Evolutionary conservation across 805 yeast species (phyloP).

Genomic region (Yarrowia alimentaria): DNA sequence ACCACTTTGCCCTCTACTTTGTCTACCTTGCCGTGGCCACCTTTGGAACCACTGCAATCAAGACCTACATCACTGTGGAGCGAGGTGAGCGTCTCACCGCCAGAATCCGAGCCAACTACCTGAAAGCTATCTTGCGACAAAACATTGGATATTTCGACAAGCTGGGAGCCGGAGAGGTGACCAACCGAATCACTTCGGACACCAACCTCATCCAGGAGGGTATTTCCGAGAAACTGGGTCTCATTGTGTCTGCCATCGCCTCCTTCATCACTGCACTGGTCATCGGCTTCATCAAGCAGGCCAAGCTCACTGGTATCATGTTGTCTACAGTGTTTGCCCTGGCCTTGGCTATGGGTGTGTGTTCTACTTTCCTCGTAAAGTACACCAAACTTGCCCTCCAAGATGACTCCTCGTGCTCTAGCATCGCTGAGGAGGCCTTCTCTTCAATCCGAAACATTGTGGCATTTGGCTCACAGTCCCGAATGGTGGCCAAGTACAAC

Average conservation of each 20-base stretch:
- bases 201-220: conserved; percentile 46
- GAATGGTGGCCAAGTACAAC: conserved; percentile 40
- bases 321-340: conserved; percentile 40
- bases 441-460: conserved; percentile 45
- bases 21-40: conserved; percentile 44
- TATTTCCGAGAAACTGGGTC: conserved; percentile 45
- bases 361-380: conserved; percentile 39
- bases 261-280: conserved; percentile 44
- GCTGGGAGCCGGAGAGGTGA: conserved; percentile 46
- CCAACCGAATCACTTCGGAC: conserved; percentile 45
- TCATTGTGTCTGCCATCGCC: conserved; percentile 42
- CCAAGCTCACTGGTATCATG: conserved; percentile 42
- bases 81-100: conserved; percentile 46
- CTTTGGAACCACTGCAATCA: conserved; percentile 38
- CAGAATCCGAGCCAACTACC: conserved; percentile 42
- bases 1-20: conserved; percentile 43
- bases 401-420: conserved; percentile 40
- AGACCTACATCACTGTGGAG: conserved; percentile 42
- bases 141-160: conserved; percentile 46
- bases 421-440: conserved; percentile 46
- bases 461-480: conserved; percentile 45
- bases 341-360: conserved; percentile 36
- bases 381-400: conserved; percentile 33
- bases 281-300: conserved; percentile 41
- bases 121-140: conserved; percentile 42